Evolutionary conservation across 164 flowering plant species (phyloP), one percentile per base, ranked within the genome.

Genomic region (Berberis thunbergii): DNA sequence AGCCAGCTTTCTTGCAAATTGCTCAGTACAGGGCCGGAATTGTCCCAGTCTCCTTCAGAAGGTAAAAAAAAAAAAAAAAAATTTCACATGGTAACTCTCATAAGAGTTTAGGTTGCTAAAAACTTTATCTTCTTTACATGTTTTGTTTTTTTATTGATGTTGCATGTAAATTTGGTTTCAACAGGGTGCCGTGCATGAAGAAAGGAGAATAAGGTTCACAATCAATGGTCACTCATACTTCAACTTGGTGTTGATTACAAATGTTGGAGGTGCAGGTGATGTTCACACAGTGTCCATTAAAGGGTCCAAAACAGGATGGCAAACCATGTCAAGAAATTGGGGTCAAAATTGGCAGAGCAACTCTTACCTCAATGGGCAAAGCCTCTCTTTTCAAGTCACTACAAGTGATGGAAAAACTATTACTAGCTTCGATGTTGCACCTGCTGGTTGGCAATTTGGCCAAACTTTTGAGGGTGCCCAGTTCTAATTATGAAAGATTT

Each of bases 331-430:
- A 26, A 75, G 87, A 49, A 86, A 84, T 45, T 86, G 92, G 92
- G 92, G 89, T 26, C 88, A 84, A 65, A 84, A 86, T 57, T 87
- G 93, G 93, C 88, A 87, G 65, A 83, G 84, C 77, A 79, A 80
- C 60, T 42, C 75, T 2, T 76, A 81, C 70, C 80, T 87, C n/a
- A 77, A 87, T 62, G 95, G 95, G 2, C 89, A 85, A 67, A 63
- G 76, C 66, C 80, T 88, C 49, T 88, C 95, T 7, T 86, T 86
- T 62, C 46, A 68, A 45, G 80, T 88, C 70, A 79, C 81, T 40
- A 73, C 95, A 41, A 73, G 95, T 54, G 82, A 88, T 70, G 89
- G 89, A 7, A 79, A 78, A 13, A 70, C 72, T 38, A 61, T 81
- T 1, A 67, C 78, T 26, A 80, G 85, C n/a, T 75, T 78, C 77